A percentile compares a stretch with the other conserved stretches of the same genome.
phyloP scores from a whole-genome alignment of 306 rosid genomes.

The Dalbergia cochinchinensis region DNA sequence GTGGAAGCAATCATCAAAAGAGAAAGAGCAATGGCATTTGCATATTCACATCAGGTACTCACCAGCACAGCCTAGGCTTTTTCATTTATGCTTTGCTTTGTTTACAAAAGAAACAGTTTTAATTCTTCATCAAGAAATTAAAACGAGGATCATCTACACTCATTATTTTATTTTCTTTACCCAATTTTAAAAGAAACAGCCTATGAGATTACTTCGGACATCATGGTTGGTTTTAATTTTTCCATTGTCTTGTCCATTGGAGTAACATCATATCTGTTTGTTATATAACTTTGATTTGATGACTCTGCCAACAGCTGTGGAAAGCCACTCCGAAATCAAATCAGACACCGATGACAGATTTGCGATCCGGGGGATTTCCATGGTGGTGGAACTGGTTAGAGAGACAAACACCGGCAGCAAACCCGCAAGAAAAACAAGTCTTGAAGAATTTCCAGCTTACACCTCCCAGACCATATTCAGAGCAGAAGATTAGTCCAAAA shows the following conservation, averaged over 20 bases:
- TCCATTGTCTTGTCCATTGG: conserved; percentile 9
- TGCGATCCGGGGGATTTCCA: conserved; percentile 73
- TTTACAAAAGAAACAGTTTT: background rate
- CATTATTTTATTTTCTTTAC: background rate
- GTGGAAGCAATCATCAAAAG: conserved; percentile 91
- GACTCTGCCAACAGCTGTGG: conserved; percentile 68
- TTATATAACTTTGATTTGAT: conserved; percentile 34
- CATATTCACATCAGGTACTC: conserved; percentile 90
- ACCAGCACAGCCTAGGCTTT: conserved; percentile 27
- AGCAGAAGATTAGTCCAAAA: conserved; percentile 72
- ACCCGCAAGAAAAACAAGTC: conserved; percentile 62
- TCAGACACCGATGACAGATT: conserved; percentile 65
- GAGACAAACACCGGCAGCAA: conserved; percentile 66
- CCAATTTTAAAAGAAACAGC: conserved; percentile 28
- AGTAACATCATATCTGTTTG: background rate
- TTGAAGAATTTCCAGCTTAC: conserved; percentile 76
- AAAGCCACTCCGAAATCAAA: conserved; percentile 79
- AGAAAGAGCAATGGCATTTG: conserved; percentile 96
- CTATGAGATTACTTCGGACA: conserved; percentile 21
- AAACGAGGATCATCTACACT: background rate
- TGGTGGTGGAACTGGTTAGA: conserved; percentile 99
- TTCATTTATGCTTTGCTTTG: conserved; percentile 2
- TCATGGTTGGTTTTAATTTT: background rate
- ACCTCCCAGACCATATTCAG: conserved; percentile 79
- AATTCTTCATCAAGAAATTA: background rate